phyloP scores from a whole-genome alignment of 495 filamentous ascomycete species.

The Schizothecium vesticola region DNA sequence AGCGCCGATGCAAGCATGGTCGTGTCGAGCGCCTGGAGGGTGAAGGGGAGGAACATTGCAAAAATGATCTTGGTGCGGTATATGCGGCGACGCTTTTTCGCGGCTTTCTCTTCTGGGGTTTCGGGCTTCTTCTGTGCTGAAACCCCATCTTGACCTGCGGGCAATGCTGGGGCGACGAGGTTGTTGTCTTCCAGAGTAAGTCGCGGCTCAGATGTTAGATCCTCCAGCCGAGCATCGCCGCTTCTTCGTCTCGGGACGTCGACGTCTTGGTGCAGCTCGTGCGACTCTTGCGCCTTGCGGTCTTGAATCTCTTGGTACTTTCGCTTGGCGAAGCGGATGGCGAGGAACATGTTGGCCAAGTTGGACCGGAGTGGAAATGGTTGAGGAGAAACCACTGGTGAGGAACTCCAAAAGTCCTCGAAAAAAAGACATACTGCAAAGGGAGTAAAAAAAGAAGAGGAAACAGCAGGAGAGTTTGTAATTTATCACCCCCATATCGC shows the following conservation, averaged over 20 bases:
- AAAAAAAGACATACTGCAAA: too few relatives aligned
- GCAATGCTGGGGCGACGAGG: too few relatives aligned
- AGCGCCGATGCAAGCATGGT: constrained; percentile 58
- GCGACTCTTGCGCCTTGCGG: neutral
- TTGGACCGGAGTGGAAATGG: neutral
- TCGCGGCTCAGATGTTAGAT: too few relatives aligned
- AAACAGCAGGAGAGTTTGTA: too few relatives aligned
- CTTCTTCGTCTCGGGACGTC: neutral
- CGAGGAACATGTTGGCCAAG: constrained; percentile 13
- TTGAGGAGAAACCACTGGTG: neutral
- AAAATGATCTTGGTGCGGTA: constrained; percentile 52
- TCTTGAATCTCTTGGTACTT: constrained; percentile 12
- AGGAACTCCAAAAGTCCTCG: too few relatives aligned
- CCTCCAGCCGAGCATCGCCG: too few relatives aligned
- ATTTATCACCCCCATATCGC: too few relatives aligned
- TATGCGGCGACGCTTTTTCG: constrained; percentile 12
- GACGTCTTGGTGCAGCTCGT: neutral
- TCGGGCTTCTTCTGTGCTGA: neutral
- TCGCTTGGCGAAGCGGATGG: constrained; percentile 18
- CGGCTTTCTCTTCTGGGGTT: constrained; percentile 13
- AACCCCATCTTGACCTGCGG: too few relatives aligned
- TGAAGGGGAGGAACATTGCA: constrained; percentile 49
- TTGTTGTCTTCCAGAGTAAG: too few relatives aligned
- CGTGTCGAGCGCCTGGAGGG: constrained; percentile 48
- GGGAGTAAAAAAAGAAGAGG: too few relatives aligned